Evolutionary conservation across 176 grass and related monocot species (phyloP).

Genomic region (Juncus inflexus): DNA sequence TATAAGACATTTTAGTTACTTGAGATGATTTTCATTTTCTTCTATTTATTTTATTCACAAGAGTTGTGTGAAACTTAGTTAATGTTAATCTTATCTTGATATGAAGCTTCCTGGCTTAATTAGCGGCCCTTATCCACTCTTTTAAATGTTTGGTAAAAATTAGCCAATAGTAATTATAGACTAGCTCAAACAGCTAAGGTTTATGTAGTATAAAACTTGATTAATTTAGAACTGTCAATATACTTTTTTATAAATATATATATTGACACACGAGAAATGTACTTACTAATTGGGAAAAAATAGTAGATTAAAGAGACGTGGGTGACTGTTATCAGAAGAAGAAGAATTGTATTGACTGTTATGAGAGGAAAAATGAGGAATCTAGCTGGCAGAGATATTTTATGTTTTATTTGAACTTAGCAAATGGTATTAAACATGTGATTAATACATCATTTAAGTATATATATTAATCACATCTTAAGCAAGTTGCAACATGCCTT

Average conservation of each 20-base stretch:
- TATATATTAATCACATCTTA: too few relatives aligned
- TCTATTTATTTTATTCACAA: neutral
- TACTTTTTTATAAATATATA: too few relatives aligned
- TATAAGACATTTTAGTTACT: neutral
- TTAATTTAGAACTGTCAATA: too few relatives aligned
- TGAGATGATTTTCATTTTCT: constrained; percentile 9
- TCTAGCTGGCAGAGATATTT: constrained; percentile 11
- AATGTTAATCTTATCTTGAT: neutral
- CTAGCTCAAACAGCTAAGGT: too few relatives aligned
- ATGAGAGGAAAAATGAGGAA: neutral
- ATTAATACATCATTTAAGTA: neutral
- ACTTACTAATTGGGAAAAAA: too few relatives aligned
- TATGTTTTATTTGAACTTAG: neutral
- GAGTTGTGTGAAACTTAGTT: neutral
- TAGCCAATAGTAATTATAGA: too few relatives aligned
- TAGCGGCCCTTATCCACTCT: neutral
- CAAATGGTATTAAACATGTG: constrained; percentile 22
- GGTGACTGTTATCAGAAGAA: too few relatives aligned
- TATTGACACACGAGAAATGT: too few relatives aligned
- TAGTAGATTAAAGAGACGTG: too few relatives aligned
- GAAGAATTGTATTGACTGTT: neutral
- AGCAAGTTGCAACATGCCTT: too few relatives aligned
- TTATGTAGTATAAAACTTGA: too few relatives aligned
- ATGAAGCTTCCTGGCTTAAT: neutral
- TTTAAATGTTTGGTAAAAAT: neutral